A percentile compares a stretch with the other conserved stretches of the same genome.
Conservation (phyloP, 2,329 filamentous ascomycete genomes). For the Ceratocystis cubensis region DNA sequence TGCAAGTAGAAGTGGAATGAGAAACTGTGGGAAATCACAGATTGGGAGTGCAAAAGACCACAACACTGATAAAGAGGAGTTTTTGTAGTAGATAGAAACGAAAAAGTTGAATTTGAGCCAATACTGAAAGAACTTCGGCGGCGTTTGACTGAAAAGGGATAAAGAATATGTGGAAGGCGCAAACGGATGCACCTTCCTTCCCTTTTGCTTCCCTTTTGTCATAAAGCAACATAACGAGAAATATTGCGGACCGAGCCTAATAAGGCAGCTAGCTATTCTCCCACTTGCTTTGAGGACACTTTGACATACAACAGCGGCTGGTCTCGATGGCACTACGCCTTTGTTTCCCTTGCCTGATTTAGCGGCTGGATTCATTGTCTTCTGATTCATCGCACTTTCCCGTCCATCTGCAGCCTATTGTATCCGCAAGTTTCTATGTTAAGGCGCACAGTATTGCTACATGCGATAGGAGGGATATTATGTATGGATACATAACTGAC, state of each 20-base stretch:
- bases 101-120: too few relatives aligned
- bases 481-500: too few relatives aligned
- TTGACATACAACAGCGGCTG: background rate
- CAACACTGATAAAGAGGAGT: background rate
- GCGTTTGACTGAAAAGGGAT: background rate
- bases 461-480: background rate
- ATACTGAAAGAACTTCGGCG: too few relatives aligned
- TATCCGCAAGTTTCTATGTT: background rate
- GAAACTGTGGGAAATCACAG: too few relatives aligned
- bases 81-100: background rate
- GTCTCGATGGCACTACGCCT: background rate
- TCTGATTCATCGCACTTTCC: background rate
- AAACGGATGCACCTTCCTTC: conserved; percentile 1
- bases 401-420: background rate
- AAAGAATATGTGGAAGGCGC: conserved; percentile 8
- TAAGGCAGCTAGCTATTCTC: background rate
- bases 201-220: conserved; percentile 7
- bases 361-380: background rate
- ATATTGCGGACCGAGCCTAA: background rate
- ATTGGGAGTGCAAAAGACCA: background rate
- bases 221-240: background rate
- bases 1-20: too few relatives aligned
- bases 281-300: background rate
- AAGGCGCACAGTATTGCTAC: background rate
- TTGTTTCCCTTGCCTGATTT: background rate